Evolutionary conservation across 1,284 basidiomycete species (phyloP).

Genomic region (Anthracocystis walkeri): DNA sequence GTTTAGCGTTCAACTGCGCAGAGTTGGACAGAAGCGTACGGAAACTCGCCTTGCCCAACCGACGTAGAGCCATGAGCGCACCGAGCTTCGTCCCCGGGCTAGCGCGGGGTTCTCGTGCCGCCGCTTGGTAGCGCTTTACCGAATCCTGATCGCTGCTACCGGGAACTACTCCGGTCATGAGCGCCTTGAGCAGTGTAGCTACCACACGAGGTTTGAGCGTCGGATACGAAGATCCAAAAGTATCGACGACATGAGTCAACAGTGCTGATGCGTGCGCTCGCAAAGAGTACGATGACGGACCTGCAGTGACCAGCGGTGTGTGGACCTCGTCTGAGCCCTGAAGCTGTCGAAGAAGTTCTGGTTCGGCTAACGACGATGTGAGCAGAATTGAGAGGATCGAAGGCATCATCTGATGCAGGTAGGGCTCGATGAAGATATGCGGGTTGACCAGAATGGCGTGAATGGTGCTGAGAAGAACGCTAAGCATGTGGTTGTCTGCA

Average conservation of each 20-base stretch:
- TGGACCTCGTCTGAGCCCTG: constrained; percentile 20
- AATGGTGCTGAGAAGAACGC: constrained; percentile 61
- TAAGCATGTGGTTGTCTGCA: constrained; percentile 55
- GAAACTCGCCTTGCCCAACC: constrained; percentile 61
- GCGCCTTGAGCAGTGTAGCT: constrained; percentile 88
- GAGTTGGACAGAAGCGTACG: constrained; percentile 52
- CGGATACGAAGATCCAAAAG: constrained; percentile 76
- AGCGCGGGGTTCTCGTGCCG: constrained; percentile 35
- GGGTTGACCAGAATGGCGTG: constrained; percentile 73
- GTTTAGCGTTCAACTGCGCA: constrained; percentile 31
- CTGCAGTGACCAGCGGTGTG: constrained; percentile 39
- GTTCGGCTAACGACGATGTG: constrained; percentile 78
- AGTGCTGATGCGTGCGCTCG: constrained; percentile 74
- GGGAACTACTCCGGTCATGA: constrained; percentile 73
- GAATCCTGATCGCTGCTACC: constrained; percentile 39
- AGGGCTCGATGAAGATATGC: constrained; percentile 91
- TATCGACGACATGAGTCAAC: constrained; percentile 81
- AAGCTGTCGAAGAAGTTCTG: constrained; percentile 30
- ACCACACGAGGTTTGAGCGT: constrained; percentile 87
- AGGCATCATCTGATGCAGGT: constrained; percentile 95
- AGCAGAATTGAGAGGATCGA: constrained; percentile 90
- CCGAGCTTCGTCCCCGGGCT: constrained; percentile 64
- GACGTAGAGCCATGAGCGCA: constrained; percentile 61
- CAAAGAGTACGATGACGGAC: constrained; percentile 41
- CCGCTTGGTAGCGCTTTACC: constrained; percentile 19